Percentiles rank a stretch among this genome's conserved stretches.
Evolutionary conservation across 2,329 filamentous ascomycete genomes (phyloP).

Genomic region (Pleoardoris graminearum): DNA sequence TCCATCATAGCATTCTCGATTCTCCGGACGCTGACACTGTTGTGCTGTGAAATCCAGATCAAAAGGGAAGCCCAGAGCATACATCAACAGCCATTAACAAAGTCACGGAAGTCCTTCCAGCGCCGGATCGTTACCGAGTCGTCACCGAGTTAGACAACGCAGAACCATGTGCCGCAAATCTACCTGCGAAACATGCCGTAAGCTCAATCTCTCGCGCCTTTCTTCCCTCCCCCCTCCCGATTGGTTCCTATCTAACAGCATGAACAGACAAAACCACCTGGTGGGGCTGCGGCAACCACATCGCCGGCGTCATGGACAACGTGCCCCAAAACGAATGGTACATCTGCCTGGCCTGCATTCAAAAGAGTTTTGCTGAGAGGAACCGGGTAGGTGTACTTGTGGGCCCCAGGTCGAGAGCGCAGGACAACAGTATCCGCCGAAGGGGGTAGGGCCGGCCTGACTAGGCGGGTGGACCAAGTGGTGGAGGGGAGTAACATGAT

Average conservation of each 20-base stretch:
- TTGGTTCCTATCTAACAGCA: conserved; percentile 4
- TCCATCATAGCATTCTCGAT: no score
- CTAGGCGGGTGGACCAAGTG: not conserved
- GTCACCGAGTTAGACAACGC: not conserved
- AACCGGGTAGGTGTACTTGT: conserved; percentile 58
- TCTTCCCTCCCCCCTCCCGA: not conserved
- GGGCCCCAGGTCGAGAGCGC: conserved; percentile 64
- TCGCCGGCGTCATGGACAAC: conserved; percentile 64
- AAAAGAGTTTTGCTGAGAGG: conserved; percentile 40
- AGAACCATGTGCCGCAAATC: conserved; percentile 4
- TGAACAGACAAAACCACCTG: conserved; percentile 62
- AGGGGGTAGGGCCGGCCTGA: conserved; percentile 45
- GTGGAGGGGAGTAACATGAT: no score
- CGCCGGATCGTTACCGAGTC: not conserved
- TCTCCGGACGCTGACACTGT: no score
- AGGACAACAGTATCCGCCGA: conserved; percentile 67
- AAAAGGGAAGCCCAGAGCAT: no score
- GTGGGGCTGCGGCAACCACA: conserved; percentile 67
- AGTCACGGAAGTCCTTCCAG: no score
- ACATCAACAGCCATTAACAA: no score
- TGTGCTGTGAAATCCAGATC: no score
- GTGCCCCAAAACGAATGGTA: conserved; percentile 65
- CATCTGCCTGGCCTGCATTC: conserved; percentile 65
- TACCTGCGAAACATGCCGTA: conserved; percentile 8
- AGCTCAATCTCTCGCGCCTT: not conserved